phyloP scores from a whole-genome alignment of 352 stramenopile species.

The Phytophthora pluvialis region DNA sequence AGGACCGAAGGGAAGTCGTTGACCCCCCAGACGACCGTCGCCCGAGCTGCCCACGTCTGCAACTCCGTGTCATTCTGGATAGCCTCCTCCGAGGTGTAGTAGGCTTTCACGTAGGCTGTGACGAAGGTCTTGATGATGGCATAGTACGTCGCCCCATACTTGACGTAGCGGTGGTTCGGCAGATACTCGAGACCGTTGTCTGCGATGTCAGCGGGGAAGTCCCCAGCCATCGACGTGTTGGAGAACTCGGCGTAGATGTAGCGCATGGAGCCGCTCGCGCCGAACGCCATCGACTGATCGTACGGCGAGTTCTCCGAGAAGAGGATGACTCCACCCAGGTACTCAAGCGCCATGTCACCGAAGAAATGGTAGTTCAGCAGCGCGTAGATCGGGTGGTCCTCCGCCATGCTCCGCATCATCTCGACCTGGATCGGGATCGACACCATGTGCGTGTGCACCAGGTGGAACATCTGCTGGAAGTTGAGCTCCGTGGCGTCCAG shows the following conservation, averaged over 20 bases:
- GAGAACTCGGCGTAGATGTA: conserved; percentile 37
- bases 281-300: conserved; percentile 42
- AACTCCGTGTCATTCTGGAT: conserved; percentile 42
- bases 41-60: conserved; percentile 42
- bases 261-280: conserved; percentile 38
- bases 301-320: conserved; percentile 31
- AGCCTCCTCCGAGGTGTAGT: conserved; percentile 37
- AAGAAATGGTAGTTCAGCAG: conserved; percentile 50
- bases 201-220: conserved; percentile 28
- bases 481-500: conserved; percentile 42
- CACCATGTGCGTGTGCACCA: conserved; percentile 40
- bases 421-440: conserved; percentile 52
- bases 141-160: conserved; percentile 37
- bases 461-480: conserved; percentile 36
- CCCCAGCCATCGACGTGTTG: conserved; percentile 18
- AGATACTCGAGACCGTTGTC: conserved; percentile 29
- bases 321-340: conserved; percentile 23
- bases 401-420: conserved; percentile 43
- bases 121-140: conserved; percentile 43
- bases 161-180: conserved; percentile 34
- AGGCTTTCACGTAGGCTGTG: conserved; percentile 33
- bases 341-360: conserved; percentile 41
- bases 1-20: conserved; percentile 38
- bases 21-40: conserved; percentile 32
- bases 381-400: conserved; percentile 43